Evolutionary conservation across 257 asterid species (phyloP), one percentile per base, ranked within the genome.

Genomic region (Nicotiana tabacum): DNA sequence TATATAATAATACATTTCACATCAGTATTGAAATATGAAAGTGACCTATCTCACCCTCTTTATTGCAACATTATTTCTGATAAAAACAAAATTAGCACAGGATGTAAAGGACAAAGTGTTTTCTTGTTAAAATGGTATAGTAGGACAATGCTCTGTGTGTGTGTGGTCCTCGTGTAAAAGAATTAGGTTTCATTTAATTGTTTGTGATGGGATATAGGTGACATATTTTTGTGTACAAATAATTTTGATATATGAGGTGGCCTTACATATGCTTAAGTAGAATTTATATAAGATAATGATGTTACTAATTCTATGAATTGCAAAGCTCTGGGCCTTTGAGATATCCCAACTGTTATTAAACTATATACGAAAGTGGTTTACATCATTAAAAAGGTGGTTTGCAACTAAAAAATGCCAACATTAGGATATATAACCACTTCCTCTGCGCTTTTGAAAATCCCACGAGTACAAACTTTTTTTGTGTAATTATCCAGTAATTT

Each of bases 131-230:
- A 74, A 3, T 48, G 13, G 62, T 48, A 58, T 17, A 17, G 18
- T 18, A 24, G 61, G 39, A 72, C 61, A 24, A 46, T 35, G 37
- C 39, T 12, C 1, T 72, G n/a, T 12, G 57, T 53, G 57, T 51
- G 57, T 39, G 56, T 46, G 79, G 61, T 72, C 24, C 39, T 72
- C 39, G 16, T 4, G 7, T 3, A 1, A 72, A 43, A 2, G 5
- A n/a, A 21, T 24, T 57, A 11, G 72, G 53, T 5, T 27, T n/a
- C 39, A 46, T 66, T 55, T 66, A 37, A 53, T 58, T 64, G 29
- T 66, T 43, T 77, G 48, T 83, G 83, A 83, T 81, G 82, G 83
- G 83, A 83, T 82, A 74, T 82, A 72, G 61, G 81, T 78, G 66
- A 77, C 81, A 57, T 77, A 58, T 12, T 64, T 27, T 2, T 58